These are phyloP conservation scores for Periconia sp. DNA, from an alignment of 2,329 filamentous ascomycete genomes.

Conservation along the genomic window DNA sequence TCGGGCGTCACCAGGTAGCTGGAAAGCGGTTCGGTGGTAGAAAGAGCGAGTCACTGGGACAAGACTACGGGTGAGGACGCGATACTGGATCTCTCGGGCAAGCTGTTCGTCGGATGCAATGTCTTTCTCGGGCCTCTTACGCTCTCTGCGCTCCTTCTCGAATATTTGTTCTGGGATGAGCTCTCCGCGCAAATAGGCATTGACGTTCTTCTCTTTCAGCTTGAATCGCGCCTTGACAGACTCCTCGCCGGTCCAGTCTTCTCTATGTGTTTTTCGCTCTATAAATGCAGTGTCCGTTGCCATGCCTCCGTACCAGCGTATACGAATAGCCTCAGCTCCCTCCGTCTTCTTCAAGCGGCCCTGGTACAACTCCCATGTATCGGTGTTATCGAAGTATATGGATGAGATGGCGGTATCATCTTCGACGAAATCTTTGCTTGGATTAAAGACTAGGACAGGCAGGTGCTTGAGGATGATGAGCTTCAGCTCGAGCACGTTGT, in stretches of 20 bases:
- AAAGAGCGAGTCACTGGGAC: constrained; percentile 92
- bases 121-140: constrained; percentile 90
- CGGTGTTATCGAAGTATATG: constrained; percentile 96
- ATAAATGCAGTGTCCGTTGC: constrained; percentile 94
- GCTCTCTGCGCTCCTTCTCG: constrained; percentile 93
- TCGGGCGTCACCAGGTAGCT: constrained; percentile 92
- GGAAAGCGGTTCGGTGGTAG: constrained; percentile 97
- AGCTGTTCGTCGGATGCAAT: constrained; percentile 91
- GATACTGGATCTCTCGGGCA: constrained; percentile 92
- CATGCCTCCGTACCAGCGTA: constrained; percentile 98
- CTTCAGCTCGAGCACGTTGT: constrained; percentile 98
- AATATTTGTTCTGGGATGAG: constrained; percentile 89
- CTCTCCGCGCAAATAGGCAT: constrained; percentile 83
- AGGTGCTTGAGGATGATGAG: constrained; percentile 97
- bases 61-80: constrained; percentile 84
- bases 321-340: constrained; percentile 92
- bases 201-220: constrained; percentile 97
- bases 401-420: constrained; percentile 95
- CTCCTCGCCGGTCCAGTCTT: constrained; percentile 99
- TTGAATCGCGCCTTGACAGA: constrained; percentile 97
- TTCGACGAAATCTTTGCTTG: constrained; percentile 92
- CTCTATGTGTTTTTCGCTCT: constrained; percentile 95
- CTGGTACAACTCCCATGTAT: constrained; percentile 92
- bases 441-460: constrained; percentile 95
- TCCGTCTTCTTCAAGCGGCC: constrained; percentile 97